phyloP scores from a whole-genome alignment of 2,329 filamentous ascomycete species.

The Seiridium unicorne region DNA sequence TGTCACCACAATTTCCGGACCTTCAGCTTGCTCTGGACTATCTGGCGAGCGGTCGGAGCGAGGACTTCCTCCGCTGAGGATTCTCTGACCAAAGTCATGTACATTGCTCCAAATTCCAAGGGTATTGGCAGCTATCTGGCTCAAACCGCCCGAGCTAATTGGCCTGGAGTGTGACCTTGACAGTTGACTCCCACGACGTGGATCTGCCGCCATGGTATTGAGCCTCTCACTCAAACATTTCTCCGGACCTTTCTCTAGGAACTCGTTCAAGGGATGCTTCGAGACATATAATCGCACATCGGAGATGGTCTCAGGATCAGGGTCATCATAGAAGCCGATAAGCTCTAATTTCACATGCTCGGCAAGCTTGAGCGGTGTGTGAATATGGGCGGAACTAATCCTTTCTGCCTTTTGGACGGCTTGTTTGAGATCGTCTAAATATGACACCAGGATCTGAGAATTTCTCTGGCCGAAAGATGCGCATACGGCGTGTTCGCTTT shows the following conservation, averaged over 20 bases:
- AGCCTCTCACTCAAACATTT: conserved; percentile 53
- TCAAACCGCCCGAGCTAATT: background rate
- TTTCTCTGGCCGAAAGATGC: conserved; percentile 53
- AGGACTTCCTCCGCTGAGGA: conserved; percentile 13
- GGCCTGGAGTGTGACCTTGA: conserved; percentile 3
- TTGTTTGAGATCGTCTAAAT: conserved; percentile 31
- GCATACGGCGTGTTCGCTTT: conserved; percentile 54
- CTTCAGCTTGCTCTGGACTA: conserved; percentile 10
- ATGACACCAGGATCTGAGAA: conserved; percentile 42
- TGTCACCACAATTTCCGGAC: conserved; percentile 37
- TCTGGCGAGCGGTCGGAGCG: background rate
- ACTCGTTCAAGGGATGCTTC: conserved; percentile 50
- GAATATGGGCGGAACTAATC: conserved; percentile 31
- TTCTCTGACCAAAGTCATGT: conserved; percentile 23
- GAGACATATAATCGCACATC: conserved; percentile 51
- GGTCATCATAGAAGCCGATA: conserved; percentile 60
- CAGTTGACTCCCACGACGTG: conserved; percentile 8
- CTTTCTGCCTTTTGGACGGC: conserved; percentile 36
- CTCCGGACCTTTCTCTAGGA: conserved; percentile 54
- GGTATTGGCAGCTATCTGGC: conserved; percentile 11
- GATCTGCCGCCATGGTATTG: conserved; percentile 27
- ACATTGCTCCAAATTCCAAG: conserved; percentile 25
- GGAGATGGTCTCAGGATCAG: conserved; percentile 31
- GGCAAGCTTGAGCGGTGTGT: conserved; percentile 47
- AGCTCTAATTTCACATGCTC: conserved; percentile 55